Conservation (phyloP, 1,284 basidiomycete genomes). For the Stygiomarasmius scandens region DNA sequence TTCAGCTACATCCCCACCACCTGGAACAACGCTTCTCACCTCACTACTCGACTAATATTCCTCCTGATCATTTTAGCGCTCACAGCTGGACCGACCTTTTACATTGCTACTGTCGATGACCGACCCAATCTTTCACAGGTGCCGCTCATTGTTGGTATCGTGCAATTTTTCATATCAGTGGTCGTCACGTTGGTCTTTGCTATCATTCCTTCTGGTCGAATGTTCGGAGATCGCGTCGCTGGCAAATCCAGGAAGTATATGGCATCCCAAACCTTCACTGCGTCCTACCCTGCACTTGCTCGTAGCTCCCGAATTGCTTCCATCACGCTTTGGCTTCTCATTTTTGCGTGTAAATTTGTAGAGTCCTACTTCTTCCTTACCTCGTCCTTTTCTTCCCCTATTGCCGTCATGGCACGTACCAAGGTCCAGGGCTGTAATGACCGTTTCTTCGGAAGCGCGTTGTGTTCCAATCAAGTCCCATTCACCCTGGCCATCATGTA, state of each 20-base stretch:
- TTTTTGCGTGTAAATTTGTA: constrained; percentile 90
- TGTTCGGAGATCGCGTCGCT: constrained; percentile 95
- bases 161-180: constrained; percentile 89
- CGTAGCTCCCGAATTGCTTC: constrained; percentile 75
- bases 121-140: constrained; percentile 54
- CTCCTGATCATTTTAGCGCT: constrained; percentile 84
- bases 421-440: constrained; percentile 87
- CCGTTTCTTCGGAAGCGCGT: constrained; percentile 72
- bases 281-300: constrained; percentile 83
- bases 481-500: constrained; percentile 96
- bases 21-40: constrained; percentile 95
- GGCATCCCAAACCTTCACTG: constrained; percentile 96
- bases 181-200: constrained; percentile 80
- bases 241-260: constrained; percentile 94
- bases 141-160: constrained; percentile 84
- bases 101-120: constrained; percentile 81
- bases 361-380: constrained; percentile 98
- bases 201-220: constrained; percentile 86
- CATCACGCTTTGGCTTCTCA: constrained; percentile 83
- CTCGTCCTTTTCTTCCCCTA: constrained; percentile 88
- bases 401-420: constrained; percentile 90
- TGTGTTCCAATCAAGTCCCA: constrained; percentile 88
- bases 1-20: constrained; percentile 96
- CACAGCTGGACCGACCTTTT: constrained; percentile 89
- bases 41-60: constrained; percentile 87